Base-by-base conservation (phyloP, 768 basidiomycete species). In the Tremella mesenterica region DNA sequence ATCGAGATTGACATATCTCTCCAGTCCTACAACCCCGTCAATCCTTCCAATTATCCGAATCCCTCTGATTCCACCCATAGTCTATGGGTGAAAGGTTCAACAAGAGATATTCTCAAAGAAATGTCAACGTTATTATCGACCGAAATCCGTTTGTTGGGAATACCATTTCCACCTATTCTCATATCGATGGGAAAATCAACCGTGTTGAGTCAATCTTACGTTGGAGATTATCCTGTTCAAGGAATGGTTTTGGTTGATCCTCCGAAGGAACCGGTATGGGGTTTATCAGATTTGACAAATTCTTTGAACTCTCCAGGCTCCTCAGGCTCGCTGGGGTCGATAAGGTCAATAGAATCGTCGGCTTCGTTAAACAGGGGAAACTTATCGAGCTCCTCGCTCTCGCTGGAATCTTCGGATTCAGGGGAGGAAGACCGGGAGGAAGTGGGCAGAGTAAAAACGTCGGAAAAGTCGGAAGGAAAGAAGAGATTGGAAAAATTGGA, bases 171-270 rank as follows among this genome's bases (percentile, higher is more conserved):
- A 1, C 72, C 72, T 5, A 58, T 73, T 36, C n/a, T 73, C 28
- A 55, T 73, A 29, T 52, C 72, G 2, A 44, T 44, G 3, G 63
- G 60, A 5, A 34, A 36, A 18, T 57, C 57, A 9, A 77, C 81
- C 50, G 74, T 85, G 30, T 77, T 86, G 49, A 79, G 81, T 7
- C 82, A 86, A 66, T 76, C 80, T 20, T 86, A 83, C 67, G 79
- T 86, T 56, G 84, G 81, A 1, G 83, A 82, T 20, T 73, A 84
- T 60, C 83, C 84, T 1, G 81, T 81, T 5, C 75, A 77, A 4
- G 84, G 79, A 0, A 74, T 86, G 45, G 76, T 83, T 53, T 75
- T 85, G n/a, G 77, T 83, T 28, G 79, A 79, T 21, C 81, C 81
- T 8, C 81, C 81, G 1, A 44, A 74, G 9, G 75, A 76, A 29